Evolutionary conservation across 768 basidiomycete genomes (phyloP).

Genomic region (Mycena venus): DNA sequence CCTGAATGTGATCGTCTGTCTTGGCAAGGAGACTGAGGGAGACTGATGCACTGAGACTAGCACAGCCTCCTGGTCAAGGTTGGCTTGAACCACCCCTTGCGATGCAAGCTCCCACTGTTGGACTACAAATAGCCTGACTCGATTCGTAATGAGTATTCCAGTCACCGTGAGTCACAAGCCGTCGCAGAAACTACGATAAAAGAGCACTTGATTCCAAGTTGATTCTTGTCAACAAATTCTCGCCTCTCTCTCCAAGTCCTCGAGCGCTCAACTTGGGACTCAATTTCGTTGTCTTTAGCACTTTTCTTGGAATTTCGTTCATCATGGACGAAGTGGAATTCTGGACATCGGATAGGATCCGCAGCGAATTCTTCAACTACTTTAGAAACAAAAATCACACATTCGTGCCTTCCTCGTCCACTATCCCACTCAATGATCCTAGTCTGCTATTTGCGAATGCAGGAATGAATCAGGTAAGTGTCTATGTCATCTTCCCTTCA

Average conservation of each 20-base stretch:
- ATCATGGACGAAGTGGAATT: not conserved
- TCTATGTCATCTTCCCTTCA: not conserved
- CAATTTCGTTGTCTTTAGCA: too few species aligned
- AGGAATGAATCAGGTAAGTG: constrained; percentile 71
- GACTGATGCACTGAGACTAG: too few species aligned
- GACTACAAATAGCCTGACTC: not conserved
- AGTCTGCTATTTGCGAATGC: constrained; percentile 98
- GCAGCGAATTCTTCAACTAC: not conserved
- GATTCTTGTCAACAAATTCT: not conserved
- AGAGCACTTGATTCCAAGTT: not conserved
- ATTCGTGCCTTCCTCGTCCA: not conserved
- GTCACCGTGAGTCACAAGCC: not conserved
- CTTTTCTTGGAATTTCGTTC: not conserved
- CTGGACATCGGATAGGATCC: not conserved
- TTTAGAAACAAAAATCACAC: not conserved
- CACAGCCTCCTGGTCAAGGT: not conserved
- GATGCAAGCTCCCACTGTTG: not conserved
- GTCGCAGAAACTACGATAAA: not conserved
- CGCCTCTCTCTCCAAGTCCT: not conserved
- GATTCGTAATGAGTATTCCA: not conserved
- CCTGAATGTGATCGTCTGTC: too few species aligned
- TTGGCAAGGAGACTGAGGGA: too few species aligned
- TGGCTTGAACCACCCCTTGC: too few species aligned
- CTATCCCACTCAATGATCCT: constrained; percentile 44
- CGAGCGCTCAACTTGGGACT: not conserved